A percentile compares a stretch with the other conserved stretches of the same genome.
phyloP scores from a whole-genome alignment of 2,329 filamentous ascomycete species.

The Alternaria dauci region DNA sequence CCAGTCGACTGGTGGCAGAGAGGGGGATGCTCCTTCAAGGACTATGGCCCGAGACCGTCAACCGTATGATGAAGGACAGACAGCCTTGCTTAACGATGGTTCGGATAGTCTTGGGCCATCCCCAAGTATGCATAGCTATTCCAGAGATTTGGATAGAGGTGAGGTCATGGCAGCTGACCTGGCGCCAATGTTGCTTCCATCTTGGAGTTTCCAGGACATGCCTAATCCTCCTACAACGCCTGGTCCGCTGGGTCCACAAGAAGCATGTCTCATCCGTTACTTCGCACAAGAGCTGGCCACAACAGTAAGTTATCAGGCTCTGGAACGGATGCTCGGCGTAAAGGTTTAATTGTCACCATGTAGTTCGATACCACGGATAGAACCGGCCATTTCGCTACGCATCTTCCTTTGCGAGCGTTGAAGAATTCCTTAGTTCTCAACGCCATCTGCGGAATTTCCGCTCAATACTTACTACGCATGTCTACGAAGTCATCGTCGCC shows the following conservation, averaged over 20 bases:
- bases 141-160: no score
- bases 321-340: not conserved
- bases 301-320: not conserved
- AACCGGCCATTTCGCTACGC: not conserved
- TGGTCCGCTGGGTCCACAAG: not conserved
- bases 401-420: not conserved
- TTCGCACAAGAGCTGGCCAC: not conserved
- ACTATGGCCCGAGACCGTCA: not conserved
- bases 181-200: not conserved
- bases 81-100: no score
- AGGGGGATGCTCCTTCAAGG: not conserved
- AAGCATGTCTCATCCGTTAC: conserved; percentile 1
- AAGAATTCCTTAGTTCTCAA: not conserved
- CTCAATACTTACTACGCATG: not conserved
- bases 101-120: no score
- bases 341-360: not conserved
- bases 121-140: no score
- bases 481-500: not conserved
- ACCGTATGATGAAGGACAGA: not conserved
- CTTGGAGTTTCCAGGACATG: not conserved
- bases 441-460: not conserved
- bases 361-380: not conserved
- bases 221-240: not conserved
- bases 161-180: not conserved
- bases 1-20: not conserved